Percentiles rank a stretch among this genome's conserved stretches.
phyloP scores from a whole-genome alignment of 495 filamentous ascomycete species.

The Hypoxylon trugodes region DNA sequence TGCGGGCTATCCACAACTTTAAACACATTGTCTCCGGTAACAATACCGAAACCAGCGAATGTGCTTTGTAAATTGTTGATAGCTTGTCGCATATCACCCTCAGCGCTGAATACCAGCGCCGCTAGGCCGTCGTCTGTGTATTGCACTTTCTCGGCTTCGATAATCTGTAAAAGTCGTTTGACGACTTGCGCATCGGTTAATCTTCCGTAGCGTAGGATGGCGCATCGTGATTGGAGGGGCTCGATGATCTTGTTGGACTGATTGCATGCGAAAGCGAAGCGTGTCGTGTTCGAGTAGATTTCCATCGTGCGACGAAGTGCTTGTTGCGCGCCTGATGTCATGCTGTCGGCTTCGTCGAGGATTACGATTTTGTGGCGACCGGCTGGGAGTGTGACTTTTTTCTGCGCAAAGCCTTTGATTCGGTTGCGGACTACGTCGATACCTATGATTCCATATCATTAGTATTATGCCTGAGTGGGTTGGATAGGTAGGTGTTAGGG shows the following conservation, averaged over 20 bases:
- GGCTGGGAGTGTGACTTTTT: slow-evolving; percentile 93
- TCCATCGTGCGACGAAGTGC: slow-evolving; percentile 97
- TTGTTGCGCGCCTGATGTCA: slow-evolving; percentile 97
- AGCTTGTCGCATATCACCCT: slow-evolving; percentile 98
- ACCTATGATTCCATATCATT: slow-evolving; percentile 51
- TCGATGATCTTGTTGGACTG: slow-evolving; percentile 99
- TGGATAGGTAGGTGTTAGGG: background rate
- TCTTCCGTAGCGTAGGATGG: slow-evolving; percentile 92
- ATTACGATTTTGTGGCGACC: slow-evolving; percentile 97
- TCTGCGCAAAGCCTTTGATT: slow-evolving; percentile 99
- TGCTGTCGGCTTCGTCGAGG: slow-evolving; percentile 96
- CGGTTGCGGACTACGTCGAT: slow-evolving; percentile 99
- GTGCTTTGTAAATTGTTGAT: slow-evolving; percentile 99
- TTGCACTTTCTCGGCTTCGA: slow-evolving; percentile 84
- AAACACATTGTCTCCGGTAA: slow-evolving; percentile 97
- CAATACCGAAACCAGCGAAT: slow-evolving; percentile 93
- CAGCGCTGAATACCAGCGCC: slow-evolving; percentile 93
- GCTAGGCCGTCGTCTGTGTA: slow-evolving; percentile 94
- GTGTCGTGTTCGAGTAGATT: slow-evolving; percentile 95
- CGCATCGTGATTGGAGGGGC: slow-evolving; percentile 93
- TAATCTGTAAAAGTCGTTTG: slow-evolving; percentile 88
- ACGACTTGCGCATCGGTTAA: slow-evolving; percentile 93
- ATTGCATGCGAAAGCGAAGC: slow-evolving; percentile 98
- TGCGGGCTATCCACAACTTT: slow-evolving; percentile 97
- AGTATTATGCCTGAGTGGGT: background rate